phyloP scores from a whole-genome alignment of 2,329 filamentous ascomycete species.

The Nannizziopsis barbatae region DNA sequence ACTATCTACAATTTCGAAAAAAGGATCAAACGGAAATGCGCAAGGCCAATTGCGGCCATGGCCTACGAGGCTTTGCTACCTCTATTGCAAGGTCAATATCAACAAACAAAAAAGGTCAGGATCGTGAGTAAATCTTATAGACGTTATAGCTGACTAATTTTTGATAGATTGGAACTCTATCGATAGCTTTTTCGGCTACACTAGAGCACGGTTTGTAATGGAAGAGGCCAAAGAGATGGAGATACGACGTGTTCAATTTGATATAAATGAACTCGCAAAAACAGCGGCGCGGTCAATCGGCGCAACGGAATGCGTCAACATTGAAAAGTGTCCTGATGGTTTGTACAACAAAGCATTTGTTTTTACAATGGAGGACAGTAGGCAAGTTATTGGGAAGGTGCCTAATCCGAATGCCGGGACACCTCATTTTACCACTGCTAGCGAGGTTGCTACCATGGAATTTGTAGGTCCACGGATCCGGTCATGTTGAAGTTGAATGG shows the following conservation, averaged over 20 bases:
- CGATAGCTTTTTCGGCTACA: too few relatives aligned
- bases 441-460: constrained; percentile 16
- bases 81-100: too few relatives aligned
- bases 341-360: constrained; percentile 26
- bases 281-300: constrained; percentile 23
- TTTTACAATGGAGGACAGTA: constrained; percentile 13
- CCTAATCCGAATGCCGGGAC: constrained; percentile 7
- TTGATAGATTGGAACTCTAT: too few relatives aligned
- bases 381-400: constrained; percentile 2
- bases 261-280: constrained; percentile 25
- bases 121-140: too few relatives aligned
- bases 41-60: too few relatives aligned
- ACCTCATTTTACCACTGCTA: constrained; percentile 1
- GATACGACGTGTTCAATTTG: constrained; percentile 1
- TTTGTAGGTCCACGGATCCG: constrained; percentile 18
- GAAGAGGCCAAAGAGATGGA: too few relatives aligned
- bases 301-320: constrained; percentile 23
- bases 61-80: too few relatives aligned
- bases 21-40: too few relatives aligned
- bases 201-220: too few relatives aligned
- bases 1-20: too few relatives aligned
- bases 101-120: too few relatives aligned
- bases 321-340: constrained; percentile 22
- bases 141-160: too few relatives aligned
- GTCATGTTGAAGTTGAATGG: constrained; percentile 13